phyloP scores from a whole-genome alignment of 306 rosid genomes.

The Clitoria ternatea region DNA sequence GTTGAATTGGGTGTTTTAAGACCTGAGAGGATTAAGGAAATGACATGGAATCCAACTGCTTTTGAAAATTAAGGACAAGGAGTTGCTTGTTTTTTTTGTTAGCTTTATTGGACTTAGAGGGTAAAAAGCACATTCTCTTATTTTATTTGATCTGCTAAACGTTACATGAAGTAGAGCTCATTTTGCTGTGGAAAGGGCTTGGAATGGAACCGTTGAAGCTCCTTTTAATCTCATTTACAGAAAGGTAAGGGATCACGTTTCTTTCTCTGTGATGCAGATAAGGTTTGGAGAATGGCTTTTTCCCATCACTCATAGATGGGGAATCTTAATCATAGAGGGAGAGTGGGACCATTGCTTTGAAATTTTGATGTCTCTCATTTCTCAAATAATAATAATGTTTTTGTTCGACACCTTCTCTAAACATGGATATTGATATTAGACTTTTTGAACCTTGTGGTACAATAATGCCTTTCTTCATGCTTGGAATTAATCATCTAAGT shows the following conservation, averaged over 20 bases:
- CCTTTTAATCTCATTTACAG: not conserved
- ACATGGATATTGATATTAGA: not conserved
- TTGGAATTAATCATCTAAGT: not conserved
- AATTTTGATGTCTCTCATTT: not conserved
- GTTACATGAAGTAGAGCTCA: slow-evolving; percentile 5
- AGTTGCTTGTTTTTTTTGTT: not conserved
- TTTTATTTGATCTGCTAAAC: not conserved
- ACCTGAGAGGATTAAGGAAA: not conserved
- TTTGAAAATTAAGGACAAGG: not conserved
- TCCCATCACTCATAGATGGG: slow-evolving; percentile 9
- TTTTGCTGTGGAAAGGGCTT: not conserved
- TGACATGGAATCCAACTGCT: not conserved
- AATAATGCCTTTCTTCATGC: not conserved
- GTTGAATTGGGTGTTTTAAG: not conserved
- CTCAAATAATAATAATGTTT: no score
- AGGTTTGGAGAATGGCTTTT: slow-evolving; percentile 21
- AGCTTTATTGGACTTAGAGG: not conserved
- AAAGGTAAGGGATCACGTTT: not conserved
- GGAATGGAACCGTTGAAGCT: slow-evolving; percentile 30
- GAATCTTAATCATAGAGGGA: slow-evolving; percentile 38
- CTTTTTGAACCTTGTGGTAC: not conserved
- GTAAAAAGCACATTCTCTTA: not conserved
- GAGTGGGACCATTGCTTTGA: slow-evolving; percentile 38
- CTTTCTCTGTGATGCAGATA: not conserved
- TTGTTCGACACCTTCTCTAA: no score